Evolutionary conservation across 805 yeast genomes (phyloP), one percentile per base, ranked within the genome.

Genomic region (Cyberlindnera japonica): DNA sequence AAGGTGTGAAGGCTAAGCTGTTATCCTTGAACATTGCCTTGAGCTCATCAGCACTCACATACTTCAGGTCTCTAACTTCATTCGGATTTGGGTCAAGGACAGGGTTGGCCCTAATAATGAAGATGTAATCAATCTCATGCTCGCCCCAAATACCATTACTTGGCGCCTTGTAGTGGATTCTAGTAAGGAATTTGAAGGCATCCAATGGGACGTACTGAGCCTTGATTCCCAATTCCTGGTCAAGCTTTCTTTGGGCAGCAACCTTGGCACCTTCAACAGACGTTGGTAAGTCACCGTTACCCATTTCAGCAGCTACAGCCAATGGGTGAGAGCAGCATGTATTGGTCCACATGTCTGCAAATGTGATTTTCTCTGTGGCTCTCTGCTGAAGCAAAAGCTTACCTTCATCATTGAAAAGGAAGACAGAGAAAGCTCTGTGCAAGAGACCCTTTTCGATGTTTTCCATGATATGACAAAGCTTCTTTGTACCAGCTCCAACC

Each of bases 261-360:
- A 70, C 68, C 57, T 79, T 84, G 39, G 78, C 95, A 43, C 99
- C 99, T 20, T 64, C 63, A 7, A 91, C 69, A 8, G 95, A 85
- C 25, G 71, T 65, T 6, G 67, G 63, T 43, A 90, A 69, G 32
- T 54, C 57, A 26, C 62, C 62, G 30, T 67, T 57, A 10, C 97
- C 97, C 58, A 89, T 68, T 63, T 93, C 99, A 26, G 77, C 68
- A 27, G 81, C 74, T 25, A 88, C 77, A 40, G 96, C 88, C 38
- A 93, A 71, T 9, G 99, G 99, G 62, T 93, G 99, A 1, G 98
- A 90, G 63, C 99, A 93, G 66, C 99, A 93, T 2, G 99, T 93
- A 63, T 93, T 93, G 19, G 99, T 93, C 99, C 99, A 93, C 83
- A 90, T 80, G 43, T 79, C 79, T 1, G 98, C 95, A 64, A 93